phyloP scores from a whole-genome alignment of 257 asterid species.

The Ligustrum vulgare region DNA sequence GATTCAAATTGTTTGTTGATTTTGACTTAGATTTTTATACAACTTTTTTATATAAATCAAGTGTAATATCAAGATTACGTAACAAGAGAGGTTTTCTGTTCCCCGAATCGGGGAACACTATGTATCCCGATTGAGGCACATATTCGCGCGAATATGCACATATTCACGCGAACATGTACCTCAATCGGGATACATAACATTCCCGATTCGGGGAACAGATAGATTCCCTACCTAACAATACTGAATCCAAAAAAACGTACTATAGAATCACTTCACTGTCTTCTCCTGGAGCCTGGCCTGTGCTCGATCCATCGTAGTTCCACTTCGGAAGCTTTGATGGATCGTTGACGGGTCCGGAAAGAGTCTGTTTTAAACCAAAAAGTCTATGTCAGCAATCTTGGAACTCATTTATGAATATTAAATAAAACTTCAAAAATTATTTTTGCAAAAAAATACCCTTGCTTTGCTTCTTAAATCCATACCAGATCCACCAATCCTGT shows the following conservation, averaged over 20 bases:
- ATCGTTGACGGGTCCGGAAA: conserved; percentile 15
- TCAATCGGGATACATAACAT: too few species aligned
- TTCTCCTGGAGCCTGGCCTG: conserved; percentile 35
- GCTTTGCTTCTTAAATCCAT: conserved; percentile 34
- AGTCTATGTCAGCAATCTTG: background rate
- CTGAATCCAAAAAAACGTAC: background rate
- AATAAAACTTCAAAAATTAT: background rate
- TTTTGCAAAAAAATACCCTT: conserved; percentile 16
- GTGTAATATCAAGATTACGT: too few species aligned
- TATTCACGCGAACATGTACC: too few species aligned
- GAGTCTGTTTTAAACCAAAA: conserved; percentile 21
- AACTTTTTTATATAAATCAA: too few species aligned
- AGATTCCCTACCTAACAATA: too few species aligned
- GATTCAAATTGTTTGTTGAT: too few species aligned
- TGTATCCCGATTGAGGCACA: too few species aligned
- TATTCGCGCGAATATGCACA: too few species aligned
- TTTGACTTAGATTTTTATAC: too few species aligned
- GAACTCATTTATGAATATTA: background rate
- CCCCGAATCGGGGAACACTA: too few species aligned
- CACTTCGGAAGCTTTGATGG: conserved; percentile 31
- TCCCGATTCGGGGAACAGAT: too few species aligned
- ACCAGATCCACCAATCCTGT: conserved; percentile 36
- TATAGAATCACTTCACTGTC: conserved; percentile 34
- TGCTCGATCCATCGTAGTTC: conserved; percentile 36
- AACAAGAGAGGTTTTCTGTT: too few species aligned